Conservation (phyloP, 345 rosid genomes). For the Erodium maritimum region DNA sequence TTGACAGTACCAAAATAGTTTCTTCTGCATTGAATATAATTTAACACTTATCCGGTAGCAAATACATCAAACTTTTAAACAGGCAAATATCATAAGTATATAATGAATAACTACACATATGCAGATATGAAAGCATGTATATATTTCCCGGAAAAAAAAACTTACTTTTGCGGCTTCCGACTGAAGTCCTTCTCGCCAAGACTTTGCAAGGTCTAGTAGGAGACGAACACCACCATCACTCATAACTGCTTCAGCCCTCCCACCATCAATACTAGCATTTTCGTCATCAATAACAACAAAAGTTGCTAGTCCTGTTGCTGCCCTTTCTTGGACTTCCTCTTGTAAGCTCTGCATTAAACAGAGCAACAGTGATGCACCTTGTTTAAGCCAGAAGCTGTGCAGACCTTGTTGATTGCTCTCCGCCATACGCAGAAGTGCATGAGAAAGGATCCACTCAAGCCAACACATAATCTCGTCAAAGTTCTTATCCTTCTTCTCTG, state of each 20-base stretch:
- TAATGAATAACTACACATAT: too few relatives aligned
- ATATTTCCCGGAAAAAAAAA: too few relatives aligned
- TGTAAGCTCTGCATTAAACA: constrained; percentile 65
- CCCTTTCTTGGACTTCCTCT: constrained; percentile 83
- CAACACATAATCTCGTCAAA: constrained; percentile 54
- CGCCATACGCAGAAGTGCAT: constrained; percentile 58
- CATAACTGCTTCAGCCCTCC: constrained; percentile 87
- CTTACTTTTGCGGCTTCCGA: constrained; percentile 79
- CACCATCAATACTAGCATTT: constrained; percentile 70
- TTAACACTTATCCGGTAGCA: too few relatives aligned
- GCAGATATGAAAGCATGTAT: too few relatives aligned
- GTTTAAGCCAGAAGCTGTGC: constrained; percentile 71
- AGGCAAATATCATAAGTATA: too few relatives aligned
- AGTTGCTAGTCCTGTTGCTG: constrained; percentile 80
- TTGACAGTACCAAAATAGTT: too few relatives aligned
- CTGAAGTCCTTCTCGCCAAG: constrained; percentile 85
- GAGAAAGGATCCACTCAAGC: constrained; percentile 72
- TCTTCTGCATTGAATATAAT: too few relatives aligned
- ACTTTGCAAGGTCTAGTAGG: constrained; percentile 64
- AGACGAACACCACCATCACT: constrained; percentile 65
- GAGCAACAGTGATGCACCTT: constrained; percentile 64
- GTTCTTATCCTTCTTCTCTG: constrained; percentile 25
- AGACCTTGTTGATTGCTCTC: constrained; percentile 65
- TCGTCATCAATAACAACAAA: constrained; percentile 76
- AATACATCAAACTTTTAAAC: too few relatives aligned